A percentile compares a stretch with the other conserved stretches of the same genome.
Evolutionary conservation across 345 rosid genomes (phyloP).

Genomic region (Triadica sebifera): DNA sequence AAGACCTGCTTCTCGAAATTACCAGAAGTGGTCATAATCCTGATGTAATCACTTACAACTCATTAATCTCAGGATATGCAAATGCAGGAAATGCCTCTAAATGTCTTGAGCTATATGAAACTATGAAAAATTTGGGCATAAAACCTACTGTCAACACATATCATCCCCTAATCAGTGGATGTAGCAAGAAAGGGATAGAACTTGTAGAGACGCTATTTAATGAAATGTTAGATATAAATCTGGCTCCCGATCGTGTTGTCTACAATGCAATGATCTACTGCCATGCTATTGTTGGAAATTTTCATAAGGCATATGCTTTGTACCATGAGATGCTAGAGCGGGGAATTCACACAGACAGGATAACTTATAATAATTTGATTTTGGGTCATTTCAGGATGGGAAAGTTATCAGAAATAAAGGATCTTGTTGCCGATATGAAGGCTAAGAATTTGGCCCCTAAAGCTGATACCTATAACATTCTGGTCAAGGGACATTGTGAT

Average conservation of each 20-base stretch:
- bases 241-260: slow-evolving; percentile 55
- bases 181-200: slow-evolving; percentile 46
- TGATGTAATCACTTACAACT: slow-evolving; percentile 70
- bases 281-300: slow-evolving; percentile 48
- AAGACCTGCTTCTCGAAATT: slow-evolving; percentile 54
- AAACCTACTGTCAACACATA: slow-evolving; percentile 56
- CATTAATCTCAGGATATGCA: slow-evolving; percentile 65
- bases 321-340: slow-evolving; percentile 49
- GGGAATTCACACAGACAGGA: slow-evolving; percentile 52
- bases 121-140: slow-evolving; percentile 56
- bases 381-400: slow-evolving; percentile 49
- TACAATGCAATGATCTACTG: slow-evolving; percentile 58
- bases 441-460: slow-evolving; percentile 41
- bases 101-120: slow-evolving; percentile 61
- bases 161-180: slow-evolving; percentile 53
- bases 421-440: slow-evolving; percentile 57
- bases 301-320: slow-evolving; percentile 47
- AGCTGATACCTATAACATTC: slow-evolving; percentile 66
- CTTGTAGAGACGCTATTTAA: slow-evolving; percentile 45
- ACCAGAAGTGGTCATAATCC: slow-evolving; percentile 47
- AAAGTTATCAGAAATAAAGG: slow-evolving; percentile 35
- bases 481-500: slow-evolving; percentile 61
- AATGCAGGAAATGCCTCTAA: slow-evolving; percentile 43
- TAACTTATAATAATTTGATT: slow-evolving; percentile 69
- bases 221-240: slow-evolving; percentile 49